phyloP scores from a whole-genome alignment of 1,139 yeast species.

The Lodderomyces metapsilosis region DNA sequence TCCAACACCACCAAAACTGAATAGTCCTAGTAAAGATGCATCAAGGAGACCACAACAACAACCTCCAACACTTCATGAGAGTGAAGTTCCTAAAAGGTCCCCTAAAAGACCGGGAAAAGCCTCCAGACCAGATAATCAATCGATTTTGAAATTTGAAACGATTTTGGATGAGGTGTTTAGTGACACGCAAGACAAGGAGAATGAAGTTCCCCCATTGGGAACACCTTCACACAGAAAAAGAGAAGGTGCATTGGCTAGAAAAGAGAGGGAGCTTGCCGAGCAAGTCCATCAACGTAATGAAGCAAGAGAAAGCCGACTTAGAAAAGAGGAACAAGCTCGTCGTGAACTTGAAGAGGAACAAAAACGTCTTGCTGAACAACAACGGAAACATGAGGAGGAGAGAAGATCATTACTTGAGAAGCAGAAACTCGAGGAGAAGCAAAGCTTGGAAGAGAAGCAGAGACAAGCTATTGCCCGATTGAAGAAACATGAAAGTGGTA shows the following conservation, averaged over 20 bases:
- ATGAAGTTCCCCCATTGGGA: conserved; percentile 3
- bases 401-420: conserved; percentile 10
- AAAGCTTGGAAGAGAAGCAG: conserved; percentile 26
- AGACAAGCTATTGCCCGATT: conserved; percentile 31
- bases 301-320: conserved; percentile 25
- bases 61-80: conserved; percentile 22
- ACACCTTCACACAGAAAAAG: conserved; percentile 5
- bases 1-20: conserved; percentile 3
- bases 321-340: conserved; percentile 18
- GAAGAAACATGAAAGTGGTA: conserved; percentile 27
- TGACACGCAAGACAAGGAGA: conserved; percentile 13
- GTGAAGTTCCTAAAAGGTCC: conserved; percentile 9
- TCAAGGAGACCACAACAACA: conserved; percentile 10
- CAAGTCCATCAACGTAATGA: conserved; percentile 30
- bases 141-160: conserved; percentile 30
- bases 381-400: conserved; percentile 11
- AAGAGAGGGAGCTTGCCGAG: conserved; percentile 31
- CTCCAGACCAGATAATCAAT: conserved; percentile 20
- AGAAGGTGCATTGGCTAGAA: conserved; percentile 18
- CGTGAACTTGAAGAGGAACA: conserved; percentile 15
- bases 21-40: conserved; percentile 1
- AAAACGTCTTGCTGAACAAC: conserved; percentile 17
- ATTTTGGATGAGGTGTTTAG: conserved; percentile 35
- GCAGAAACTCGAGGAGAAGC: conserved; percentile 14
- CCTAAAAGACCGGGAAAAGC: conserved; percentile 20